Conservation (phyloP, 2,329 filamentous ascomycete species). For the Apiospora arundinis region DNA sequence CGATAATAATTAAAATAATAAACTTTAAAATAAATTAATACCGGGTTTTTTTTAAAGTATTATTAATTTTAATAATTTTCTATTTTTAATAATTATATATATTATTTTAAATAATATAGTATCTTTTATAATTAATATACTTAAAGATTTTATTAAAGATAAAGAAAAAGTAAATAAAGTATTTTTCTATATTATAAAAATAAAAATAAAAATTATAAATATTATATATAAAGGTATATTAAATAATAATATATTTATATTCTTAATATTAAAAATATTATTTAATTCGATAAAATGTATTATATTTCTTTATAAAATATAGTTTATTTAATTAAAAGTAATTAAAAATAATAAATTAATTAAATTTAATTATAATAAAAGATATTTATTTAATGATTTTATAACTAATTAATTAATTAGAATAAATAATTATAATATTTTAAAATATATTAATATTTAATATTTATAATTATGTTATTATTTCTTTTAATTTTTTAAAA, state of each 20-base stretch:
- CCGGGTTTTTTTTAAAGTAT: not conserved
- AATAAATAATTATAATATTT: no score
- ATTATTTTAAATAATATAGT: not conserved
- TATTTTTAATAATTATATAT: not conserved
- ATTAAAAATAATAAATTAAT: no score
- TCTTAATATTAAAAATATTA: not conserved
- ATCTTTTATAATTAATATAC: not conserved
- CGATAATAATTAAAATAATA: not conserved
- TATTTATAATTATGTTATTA: no score
- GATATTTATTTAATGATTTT: no score
- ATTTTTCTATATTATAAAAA: not conserved
- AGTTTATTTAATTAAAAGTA: not conserved
- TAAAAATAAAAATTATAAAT: not conserved
- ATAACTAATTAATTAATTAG: no score
- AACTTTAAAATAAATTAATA: no score
- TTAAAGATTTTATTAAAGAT: no score
- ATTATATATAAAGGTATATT: not conserved
- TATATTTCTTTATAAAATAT: not conserved
- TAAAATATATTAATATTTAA: no score
- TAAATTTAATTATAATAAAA: no score
- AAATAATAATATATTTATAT: conserved; percentile 17
- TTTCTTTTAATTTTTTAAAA: no score
- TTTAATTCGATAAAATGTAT: not conserved
- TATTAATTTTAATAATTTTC: not conserved
- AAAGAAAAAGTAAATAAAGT: no score